A percentile compares a stretch with the other conserved stretches of the same genome.
Evolutionary conservation across 208 protist genomes (phyloP).

Genomic region (Crithidia sp.): DNA sequence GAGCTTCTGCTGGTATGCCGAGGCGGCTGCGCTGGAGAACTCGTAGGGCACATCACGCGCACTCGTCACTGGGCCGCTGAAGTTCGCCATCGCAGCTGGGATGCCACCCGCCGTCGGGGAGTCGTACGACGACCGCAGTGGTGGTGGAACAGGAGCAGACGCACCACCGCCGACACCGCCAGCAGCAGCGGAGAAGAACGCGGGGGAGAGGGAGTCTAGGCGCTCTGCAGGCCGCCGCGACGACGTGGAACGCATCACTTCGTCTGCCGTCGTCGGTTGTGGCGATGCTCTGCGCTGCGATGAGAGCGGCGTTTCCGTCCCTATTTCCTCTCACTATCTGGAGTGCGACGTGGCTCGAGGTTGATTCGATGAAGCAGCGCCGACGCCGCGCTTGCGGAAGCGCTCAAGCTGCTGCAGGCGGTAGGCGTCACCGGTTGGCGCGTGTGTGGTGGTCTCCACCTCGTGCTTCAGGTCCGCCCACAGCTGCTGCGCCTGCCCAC

Average conservation of each 20-base stretch:
- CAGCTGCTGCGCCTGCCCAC: slow-evolving; percentile 44
- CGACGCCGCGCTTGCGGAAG: slow-evolving; percentile 33
- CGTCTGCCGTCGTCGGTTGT: background rate
- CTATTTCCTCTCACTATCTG: background rate
- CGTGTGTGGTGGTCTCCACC: slow-evolving; percentile 58
- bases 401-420: slow-evolving; percentile 68
- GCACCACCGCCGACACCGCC: background rate
- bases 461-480: slow-evolving; percentile 70
- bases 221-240: background rate
- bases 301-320: background rate
- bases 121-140: slow-evolving; percentile 6
- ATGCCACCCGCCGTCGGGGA: slow-evolving; percentile 21
- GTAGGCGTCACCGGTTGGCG: slow-evolving; percentile 78
- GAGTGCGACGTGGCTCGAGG: slow-evolving; percentile 7
- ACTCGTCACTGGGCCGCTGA: slow-evolving; percentile 29
- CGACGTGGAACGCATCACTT: background rate
- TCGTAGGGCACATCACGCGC: slow-evolving; percentile 55
- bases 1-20: slow-evolving; percentile 84
- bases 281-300: background rate
- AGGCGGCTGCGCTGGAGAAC: slow-evolving; percentile 77
- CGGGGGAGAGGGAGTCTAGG: background rate
- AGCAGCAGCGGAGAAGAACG: background rate
- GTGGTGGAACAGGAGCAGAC: slow-evolving; percentile 4
- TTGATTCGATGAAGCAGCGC: slow-evolving; percentile 17
- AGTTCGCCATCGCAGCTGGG: slow-evolving; percentile 17